Conservation (phyloP, 1,139 yeast species). For the Hemisphaericaspora xylofermentans region DNA sequence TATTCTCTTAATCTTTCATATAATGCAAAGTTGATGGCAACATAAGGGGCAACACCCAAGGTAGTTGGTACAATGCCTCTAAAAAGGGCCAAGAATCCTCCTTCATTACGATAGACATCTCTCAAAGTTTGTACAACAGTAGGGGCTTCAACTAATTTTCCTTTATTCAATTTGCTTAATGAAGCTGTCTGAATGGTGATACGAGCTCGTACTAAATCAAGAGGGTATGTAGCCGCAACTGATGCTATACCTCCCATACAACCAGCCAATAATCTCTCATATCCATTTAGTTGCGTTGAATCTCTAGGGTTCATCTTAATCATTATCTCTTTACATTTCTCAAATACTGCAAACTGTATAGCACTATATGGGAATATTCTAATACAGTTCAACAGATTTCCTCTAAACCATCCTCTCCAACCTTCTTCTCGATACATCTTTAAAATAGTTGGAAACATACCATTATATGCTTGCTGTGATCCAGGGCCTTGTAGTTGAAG, state of each 20-base stretch:
- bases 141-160: conserved; percentile 55
- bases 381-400: conserved; percentile 86
- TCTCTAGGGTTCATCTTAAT: conserved; percentile 24
- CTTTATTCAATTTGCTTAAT: conserved; percentile 49
- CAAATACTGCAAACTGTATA: conserved; percentile 87
- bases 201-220: conserved; percentile 88
- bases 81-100: conserved; percentile 76
- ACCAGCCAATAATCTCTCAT: conserved; percentile 71
- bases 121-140: conserved; percentile 61
- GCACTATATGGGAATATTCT: conserved; percentile 94
- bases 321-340: conserved; percentile 57
- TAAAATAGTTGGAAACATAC: conserved; percentile 71
- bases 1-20: conserved; percentile 77
- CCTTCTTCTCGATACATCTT: conserved; percentile 92
- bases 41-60: conserved; percentile 94
- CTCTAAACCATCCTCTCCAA: conserved; percentile 81
- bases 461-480: conserved; percentile 57
- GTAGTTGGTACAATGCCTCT: conserved; percentile 88
- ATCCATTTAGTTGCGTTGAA: conserved; percentile 38
- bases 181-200: conserved; percentile 87
- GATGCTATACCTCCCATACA: conserved; percentile 79
- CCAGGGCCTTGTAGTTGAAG: conserved; percentile 88
- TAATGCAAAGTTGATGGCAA: conserved; percentile 86
- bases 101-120: conserved; percentile 70
- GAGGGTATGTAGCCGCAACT: conserved; percentile 84